Conservation (phyloP, 352 stramenopile genomes). For the Thraustochytrium sp. region DNA sequence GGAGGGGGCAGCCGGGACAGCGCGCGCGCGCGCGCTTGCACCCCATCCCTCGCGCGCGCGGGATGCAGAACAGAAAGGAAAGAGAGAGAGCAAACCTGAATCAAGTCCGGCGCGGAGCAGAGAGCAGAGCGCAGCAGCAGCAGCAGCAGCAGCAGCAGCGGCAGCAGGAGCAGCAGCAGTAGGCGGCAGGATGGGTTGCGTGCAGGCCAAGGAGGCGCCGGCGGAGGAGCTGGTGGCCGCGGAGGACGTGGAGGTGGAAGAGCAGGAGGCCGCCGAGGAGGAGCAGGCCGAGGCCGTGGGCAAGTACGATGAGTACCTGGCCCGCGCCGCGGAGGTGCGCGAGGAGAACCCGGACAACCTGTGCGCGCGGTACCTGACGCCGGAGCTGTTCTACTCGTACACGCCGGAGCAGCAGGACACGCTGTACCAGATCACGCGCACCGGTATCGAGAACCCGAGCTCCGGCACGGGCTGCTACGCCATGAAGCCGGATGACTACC, state of each 20-base stretch:
- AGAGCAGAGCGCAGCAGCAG: neutral
- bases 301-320: conserved; percentile 4
- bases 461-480: conserved; percentile 55
- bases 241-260: neutral
- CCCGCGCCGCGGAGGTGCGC: neutral
- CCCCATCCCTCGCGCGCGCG: too few species aligned
- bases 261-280: neutral
- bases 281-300: neutral
- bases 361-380: conserved; percentile 17
- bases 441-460: conserved; percentile 55
- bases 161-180: neutral
- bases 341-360: conserved; percentile 41
- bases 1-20: too few species aligned
- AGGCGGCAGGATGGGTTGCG: neutral
- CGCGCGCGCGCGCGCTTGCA: too few species aligned
- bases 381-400: conserved; percentile 38
- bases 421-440: conserved; percentile 51
- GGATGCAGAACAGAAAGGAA: too few species aligned
- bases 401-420: conserved; percentile 22
- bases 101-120: too few species aligned
- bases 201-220: neutral
- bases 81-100: too few species aligned
- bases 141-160: neutral
- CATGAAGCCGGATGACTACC: conserved; percentile 55
- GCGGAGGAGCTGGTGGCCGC: neutral